Base-by-base conservation (phyloP, 331 rosid species). In the Telfairia occidentalis region DNA sequence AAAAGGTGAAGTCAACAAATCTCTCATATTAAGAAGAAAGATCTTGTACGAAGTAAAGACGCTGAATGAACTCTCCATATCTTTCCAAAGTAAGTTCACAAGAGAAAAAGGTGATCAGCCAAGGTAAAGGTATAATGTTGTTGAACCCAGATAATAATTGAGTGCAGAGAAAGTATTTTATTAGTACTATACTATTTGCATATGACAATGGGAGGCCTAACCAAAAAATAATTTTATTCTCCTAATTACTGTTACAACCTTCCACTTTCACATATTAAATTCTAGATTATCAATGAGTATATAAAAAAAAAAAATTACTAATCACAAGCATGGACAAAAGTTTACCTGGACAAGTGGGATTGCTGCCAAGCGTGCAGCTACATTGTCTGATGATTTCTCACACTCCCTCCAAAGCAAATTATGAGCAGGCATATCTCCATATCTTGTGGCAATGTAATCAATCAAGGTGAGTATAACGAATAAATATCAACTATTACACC, bases 351-450 rank as follows among this genome's bases (percentile, higher is more conserved):
- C 96, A 19, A 91, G 82, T 7, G 98, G 97, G 65, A 91, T 91
- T n/a, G 90, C 86, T 15, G 97, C 97, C 86, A 94, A 83, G 80
- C 97, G 92, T 28, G 96, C 98, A 79, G 96, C 92, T 15, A 94
- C 92, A 80, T 81, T 87, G 55, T 87, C 92, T 19, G 98, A 89
- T 63, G 98, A 89, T 81, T 86, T 94, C 82, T 94, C 98, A 81
- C 98, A 94, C 78, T 88, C 97, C 78, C 90, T 87, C 98, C 97
- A 91, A 11, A 91, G 91, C 82, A 91, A 79, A 87, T 89, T 94
- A 85, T 91, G 97, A 71, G 96, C 97, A 28, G 96, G 89, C 96
- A 94, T 91, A 78, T 94, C 98, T 71, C 97, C 98, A 79, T 91
- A 94, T 85, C 98, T 94, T 54, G 81, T 77, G 10, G 74, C 32